Conservation (phyloP, 768 basidiomycete genomes). For the Lactarius psammicola region DNA sequence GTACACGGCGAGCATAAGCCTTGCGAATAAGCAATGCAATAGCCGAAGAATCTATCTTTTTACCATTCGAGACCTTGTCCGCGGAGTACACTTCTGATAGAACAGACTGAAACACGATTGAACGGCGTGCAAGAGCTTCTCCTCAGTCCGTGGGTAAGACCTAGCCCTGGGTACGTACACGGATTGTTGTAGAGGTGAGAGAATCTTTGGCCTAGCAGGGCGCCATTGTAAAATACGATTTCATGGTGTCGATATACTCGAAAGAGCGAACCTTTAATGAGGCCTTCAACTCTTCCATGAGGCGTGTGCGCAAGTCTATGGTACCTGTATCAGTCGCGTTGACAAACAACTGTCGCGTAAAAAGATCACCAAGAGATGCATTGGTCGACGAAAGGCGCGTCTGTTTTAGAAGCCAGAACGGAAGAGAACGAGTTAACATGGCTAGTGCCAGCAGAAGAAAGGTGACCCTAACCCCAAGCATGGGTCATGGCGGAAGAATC, state of each 20-base stretch:
- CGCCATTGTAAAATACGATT: not conserved
- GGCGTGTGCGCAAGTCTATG: slow-evolving; percentile 52
- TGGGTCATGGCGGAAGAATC: not conserved
- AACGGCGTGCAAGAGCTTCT: not conserved
- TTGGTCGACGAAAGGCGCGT: slow-evolving; percentile 1
- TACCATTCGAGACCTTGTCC: slow-evolving; percentile 52
- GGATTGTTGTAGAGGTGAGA: slow-evolving; percentile 56
- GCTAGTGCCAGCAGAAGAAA: not conserved
- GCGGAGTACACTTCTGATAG: slow-evolving; percentile 66
- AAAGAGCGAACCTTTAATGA: slow-evolving; percentile 60
- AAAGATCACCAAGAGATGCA: not conserved
- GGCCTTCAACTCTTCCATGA: slow-evolving; percentile 54
- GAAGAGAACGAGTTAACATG: slow-evolving; percentile 6
- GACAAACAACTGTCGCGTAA: not conserved
- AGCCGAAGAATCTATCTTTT: slow-evolving; percentile 45
- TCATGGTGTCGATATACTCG: not conserved
- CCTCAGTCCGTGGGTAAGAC: not conserved
- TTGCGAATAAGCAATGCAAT: slow-evolving; percentile 57
- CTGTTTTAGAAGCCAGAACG: not conserved
- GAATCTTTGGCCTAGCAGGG: slow-evolving; percentile 52
- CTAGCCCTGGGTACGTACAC: slow-evolving; percentile 31
- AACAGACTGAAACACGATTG: slow-evolving; percentile 51
- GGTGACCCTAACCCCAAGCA: not conserved
- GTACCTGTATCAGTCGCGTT: not conserved
- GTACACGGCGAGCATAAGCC: slow-evolving; percentile 56